Evolutionary conservation across 805 yeast species (phyloP).

Genomic region (Suhomyces kilbournensis): DNA sequence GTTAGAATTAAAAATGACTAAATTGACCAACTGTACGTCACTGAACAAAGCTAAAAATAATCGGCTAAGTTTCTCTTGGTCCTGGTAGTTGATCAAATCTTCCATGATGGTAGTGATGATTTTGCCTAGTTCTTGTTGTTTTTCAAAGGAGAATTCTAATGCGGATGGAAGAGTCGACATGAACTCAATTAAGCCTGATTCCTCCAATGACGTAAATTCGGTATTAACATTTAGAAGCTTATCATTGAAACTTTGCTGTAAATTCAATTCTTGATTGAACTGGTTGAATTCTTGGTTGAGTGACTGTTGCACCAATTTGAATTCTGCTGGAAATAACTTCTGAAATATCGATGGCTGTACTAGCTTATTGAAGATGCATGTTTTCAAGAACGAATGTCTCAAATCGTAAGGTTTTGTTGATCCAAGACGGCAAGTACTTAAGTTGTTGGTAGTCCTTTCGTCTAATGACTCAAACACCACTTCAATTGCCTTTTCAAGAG

Average conservation of each 20-base stretch:
- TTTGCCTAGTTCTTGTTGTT: conserved; percentile 24
- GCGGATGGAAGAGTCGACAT: conserved; percentile 18
- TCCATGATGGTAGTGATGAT: conserved; percentile 19
- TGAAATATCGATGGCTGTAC: conserved; percentile 24
- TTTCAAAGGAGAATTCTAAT: conserved; percentile 20
- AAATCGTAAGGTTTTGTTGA: conserved; percentile 18
- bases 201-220: conserved; percentile 41
- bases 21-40: conserved; percentile 17
- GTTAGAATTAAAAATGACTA: conserved; percentile 6
- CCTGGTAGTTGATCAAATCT: conserved; percentile 22
- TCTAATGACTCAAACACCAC: conserved; percentile 12
- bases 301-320: conserved; percentile 19
- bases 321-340: conserved; percentile 26
- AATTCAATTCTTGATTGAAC: conserved; percentile 17
- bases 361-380: conserved; percentile 28
- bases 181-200: conserved; percentile 33
- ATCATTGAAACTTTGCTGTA: conserved; percentile 24
- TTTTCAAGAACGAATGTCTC: conserved; percentile 26
- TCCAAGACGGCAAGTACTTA: conserved; percentile 6
- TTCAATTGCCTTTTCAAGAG: conserved; percentile 15
- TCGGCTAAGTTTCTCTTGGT: conserved; percentile 29
- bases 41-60: conserved; percentile 10
- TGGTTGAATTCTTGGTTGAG: conserved; percentile 27
- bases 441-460: neutral
- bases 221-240: conserved; percentile 32